Evolutionary conservation across 345 rosid species (phyloP), one percentile per base, ranked within the genome.

Genomic region (Rhodamnia rubescens): DNA sequence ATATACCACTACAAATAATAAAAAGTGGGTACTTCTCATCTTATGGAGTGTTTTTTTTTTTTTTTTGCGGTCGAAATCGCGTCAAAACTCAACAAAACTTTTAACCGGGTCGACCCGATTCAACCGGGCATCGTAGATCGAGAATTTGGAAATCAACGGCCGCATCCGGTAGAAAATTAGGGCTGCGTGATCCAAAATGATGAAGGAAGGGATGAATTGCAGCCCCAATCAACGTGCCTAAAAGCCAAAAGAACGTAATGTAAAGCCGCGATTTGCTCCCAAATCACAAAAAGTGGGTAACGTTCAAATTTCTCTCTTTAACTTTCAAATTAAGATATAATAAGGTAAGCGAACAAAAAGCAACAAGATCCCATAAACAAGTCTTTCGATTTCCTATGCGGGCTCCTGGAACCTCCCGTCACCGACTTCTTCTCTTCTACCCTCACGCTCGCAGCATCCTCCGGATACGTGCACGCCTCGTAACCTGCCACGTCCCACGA

Each of bases 401-500:
- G 51, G 24, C 57, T 40, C 84, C 56, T 53, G 50, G 89, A 85
- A 20, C 36, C 56, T 22, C 87, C 89, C n/a, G 88, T 88, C 64
- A 36, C 88, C 82, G 91, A 84, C 82, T 83, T 86, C 84, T 18
- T 32, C 42, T 82, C 84, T 24, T 36, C 24, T 47, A 74, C 4
- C 53, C 86, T 78, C 84, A 87, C 11, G 78, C 84, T 89, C n/a
- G 74, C 10, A 5, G 86, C 87, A 6, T 74, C 53, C 13, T 53
- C 57, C 4, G 87, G 85, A 86, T 91, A 90, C 49, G 81, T 85
- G 85, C 95, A 94, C 9, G 91, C 86, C 85, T 85, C 88, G 85
- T 94, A 86, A 88, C 96, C 96, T 94, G 91, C 85, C 81, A 56
- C 14, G 32, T 83, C 47, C 74, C 56, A 50, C 20, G 32, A 50